Evolutionary conservation across 768 basidiomycete species (phyloP), one percentile per base, ranked within the genome.

Genomic region (Paxillus rubicundulus): DNA sequence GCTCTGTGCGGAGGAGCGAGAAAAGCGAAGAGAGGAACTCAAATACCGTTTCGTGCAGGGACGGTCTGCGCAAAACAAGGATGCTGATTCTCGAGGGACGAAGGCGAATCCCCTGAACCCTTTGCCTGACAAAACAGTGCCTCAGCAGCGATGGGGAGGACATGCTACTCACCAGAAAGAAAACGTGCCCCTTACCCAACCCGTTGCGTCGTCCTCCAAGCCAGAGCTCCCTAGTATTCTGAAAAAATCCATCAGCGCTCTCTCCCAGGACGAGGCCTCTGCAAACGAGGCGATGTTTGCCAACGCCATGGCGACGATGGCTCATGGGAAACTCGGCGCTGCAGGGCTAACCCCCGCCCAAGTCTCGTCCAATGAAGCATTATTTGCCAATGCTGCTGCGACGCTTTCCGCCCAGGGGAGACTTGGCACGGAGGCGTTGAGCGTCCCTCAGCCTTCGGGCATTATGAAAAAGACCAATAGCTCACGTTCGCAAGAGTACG

Each of bases 1-100:
- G 30, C 65, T 63, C 9, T 69, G 65, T 6, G 63, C 59, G 0
- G 56, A 63, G 48, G 68, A 69, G 24, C 62, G 68, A 0, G 69
- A 69, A 12, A 64, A 45, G 21, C 61, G 67, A 9, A 52, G 53
- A 16, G 27, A 59, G 34, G 63, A 69, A 36, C 50, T 62, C 0
- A 50, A 51, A 3, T 53, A 50, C 12, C 63, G 54, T 10, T 49
- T 68, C 8, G 58, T 57, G 0, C 65, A 68, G 28, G 55, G 56
- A 20, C 64, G 63, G 34, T 28, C 47, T 10, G 14, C 44, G 14
- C 66, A 53, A 50, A 57, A 45, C 44, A 50, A 50, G 9, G 63
- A 64, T 9, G 33, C 45, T 42, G 61, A 64, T 40, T 41, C 49
- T 32, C 42, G 38, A 34, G 47, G 16, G 1, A 17, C 49, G 1